Base-by-base conservation (phyloP, 2,329 filamentous ascomycete genomes). In the Xylaria sp. region DNA sequence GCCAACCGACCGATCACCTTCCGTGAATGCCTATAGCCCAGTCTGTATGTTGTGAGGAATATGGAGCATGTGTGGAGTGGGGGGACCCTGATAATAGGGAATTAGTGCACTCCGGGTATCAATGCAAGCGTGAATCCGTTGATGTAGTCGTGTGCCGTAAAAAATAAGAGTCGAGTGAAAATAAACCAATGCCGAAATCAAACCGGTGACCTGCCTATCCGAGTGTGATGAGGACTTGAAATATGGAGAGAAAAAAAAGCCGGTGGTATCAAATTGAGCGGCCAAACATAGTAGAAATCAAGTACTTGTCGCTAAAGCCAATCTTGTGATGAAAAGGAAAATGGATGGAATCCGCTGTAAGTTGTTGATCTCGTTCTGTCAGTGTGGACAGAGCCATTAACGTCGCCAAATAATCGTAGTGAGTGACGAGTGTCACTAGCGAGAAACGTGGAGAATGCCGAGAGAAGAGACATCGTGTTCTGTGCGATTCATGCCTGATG, bases 101-200 rank as follows among this genome's bases (percentile, higher is more conserved):
- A 23, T 67, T 63, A 67, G 60, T 66, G 67, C 70, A 70, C 73
- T 75, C 73, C 73, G 73, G 73, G 73, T 75, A 75, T 75, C 73
- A 75, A 67, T 71, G 66, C 64, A 40, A 68, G 58, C 9, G 9
- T 31, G 58, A 61, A 68, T 65, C 65, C 69, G 67, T 64, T 68
- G 65, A 75, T 74, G 73, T 72, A 70, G 66, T 70, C 66, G 66
- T 68, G 66, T 68, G 67, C 66, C 63, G 59, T 70, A 53, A 68
- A 53, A 68, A 68, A 64, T 65, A 57, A 65, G 57, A 58, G 28
- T 57, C 61, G 25, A 57, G 61, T 28, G 35, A 25, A 53, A 47
- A 21, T 25, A 19, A 21, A 51, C 47, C 14, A 35, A 33, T 45
- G 11, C 1, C 31, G 17, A 21, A 23, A 15, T 52, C 60, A 63